Conservation (phyloP, 768 basidiomycete species). For the Mycena sanguinolenta region DNA sequence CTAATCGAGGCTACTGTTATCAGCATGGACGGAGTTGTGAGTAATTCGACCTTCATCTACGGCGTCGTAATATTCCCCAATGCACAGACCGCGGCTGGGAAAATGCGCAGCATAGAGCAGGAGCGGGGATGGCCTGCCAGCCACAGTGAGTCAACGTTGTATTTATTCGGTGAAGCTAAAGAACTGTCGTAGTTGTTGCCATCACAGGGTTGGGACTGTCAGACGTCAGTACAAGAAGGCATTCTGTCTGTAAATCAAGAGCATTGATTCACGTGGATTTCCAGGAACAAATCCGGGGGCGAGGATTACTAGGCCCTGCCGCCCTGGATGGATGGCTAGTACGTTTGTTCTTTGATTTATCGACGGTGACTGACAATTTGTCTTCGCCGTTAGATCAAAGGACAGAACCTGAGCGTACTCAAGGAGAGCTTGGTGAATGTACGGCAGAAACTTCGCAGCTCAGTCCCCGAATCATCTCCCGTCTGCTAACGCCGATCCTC, state of each 20-base stretch:
- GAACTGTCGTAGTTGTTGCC: constrained; percentile 22
- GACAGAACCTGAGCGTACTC: constrained; percentile 23
- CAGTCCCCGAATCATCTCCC: neutral
- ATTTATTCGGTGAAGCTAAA: neutral
- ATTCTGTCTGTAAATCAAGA: neutral
- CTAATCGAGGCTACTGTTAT: neutral
- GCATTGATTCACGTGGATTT: neutral
- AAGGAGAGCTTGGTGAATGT: constrained; percentile 15
- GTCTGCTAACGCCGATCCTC: neutral
- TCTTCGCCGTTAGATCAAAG: constrained; percentile 23
- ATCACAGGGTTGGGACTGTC: constrained; percentile 27
- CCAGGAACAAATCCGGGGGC: constrained; percentile 25
- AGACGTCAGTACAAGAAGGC: constrained; percentile 17
- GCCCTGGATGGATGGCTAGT: constrained; percentile 34
- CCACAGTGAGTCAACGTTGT: constrained; percentile 12
- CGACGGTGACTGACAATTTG: neutral
- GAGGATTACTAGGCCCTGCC: constrained; percentile 23
- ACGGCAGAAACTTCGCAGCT: constrained; percentile 11
- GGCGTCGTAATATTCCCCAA: neutral
- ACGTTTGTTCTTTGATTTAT: neutral
- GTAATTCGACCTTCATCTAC: neutral
- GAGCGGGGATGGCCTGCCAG: constrained; percentile 23
- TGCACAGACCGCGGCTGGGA: constrained; percentile 25
- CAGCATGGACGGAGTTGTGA: constrained; percentile 34
- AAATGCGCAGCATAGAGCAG: constrained; percentile 29